A percentile compares a stretch with the other conserved stretches of the same genome.
Evolutionary conservation across 352 stramenopile species (phyloP).

Genomic region (Phytophthora pinifolia): DNA sequence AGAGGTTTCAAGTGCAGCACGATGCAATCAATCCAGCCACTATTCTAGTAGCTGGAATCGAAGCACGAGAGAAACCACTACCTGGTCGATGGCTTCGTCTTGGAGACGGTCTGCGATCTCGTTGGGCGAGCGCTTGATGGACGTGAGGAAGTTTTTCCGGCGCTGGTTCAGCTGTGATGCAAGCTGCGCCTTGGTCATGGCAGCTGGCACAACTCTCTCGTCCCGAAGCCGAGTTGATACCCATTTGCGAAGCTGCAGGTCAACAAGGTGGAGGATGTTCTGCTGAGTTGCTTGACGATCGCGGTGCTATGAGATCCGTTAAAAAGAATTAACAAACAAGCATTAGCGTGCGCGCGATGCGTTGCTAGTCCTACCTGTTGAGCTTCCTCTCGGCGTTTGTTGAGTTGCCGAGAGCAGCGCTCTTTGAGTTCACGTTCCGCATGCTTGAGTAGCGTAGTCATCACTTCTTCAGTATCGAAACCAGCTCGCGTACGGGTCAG

Average conservation of each 20-base stretch:
- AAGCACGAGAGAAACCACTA: constrained; percentile 28
- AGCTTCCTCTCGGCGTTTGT: constrained; percentile 2
- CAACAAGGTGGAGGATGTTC: constrained; percentile 50
- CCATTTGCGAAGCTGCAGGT: constrained; percentile 59
- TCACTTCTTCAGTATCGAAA: constrained; percentile 5
- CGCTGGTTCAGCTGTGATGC: constrained; percentile 43
- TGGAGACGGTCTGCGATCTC: constrained; percentile 7
- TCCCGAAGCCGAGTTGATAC: constrained; percentile 43
- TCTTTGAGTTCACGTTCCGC: constrained; percentile 14
- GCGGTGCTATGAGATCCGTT: constrained; percentile 15
- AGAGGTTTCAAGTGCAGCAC: constrained; percentile 13
- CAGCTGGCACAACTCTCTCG: constrained; percentile 2
- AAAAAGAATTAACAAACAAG: too few relatives aligned
- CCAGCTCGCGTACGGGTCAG: background rate
- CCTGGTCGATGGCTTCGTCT: constrained; percentile 11
- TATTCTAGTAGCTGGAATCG: constrained; percentile 33
- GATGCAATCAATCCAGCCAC: constrained; percentile 3
- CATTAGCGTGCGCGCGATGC: too few relatives aligned
- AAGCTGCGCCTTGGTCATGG: constrained; percentile 15
- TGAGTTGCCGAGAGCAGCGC: background rate
- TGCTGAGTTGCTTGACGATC: constrained; percentile 36
- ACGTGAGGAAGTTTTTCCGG: constrained; percentile 41
- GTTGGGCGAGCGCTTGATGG: constrained; percentile 28
- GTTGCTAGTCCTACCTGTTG: constrained; percentile 21
- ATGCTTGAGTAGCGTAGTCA: constrained; percentile 23